phyloP scores from a whole-genome alignment of 2,329 filamentous ascomycete species.

The Clarireedia paspali region DNA sequence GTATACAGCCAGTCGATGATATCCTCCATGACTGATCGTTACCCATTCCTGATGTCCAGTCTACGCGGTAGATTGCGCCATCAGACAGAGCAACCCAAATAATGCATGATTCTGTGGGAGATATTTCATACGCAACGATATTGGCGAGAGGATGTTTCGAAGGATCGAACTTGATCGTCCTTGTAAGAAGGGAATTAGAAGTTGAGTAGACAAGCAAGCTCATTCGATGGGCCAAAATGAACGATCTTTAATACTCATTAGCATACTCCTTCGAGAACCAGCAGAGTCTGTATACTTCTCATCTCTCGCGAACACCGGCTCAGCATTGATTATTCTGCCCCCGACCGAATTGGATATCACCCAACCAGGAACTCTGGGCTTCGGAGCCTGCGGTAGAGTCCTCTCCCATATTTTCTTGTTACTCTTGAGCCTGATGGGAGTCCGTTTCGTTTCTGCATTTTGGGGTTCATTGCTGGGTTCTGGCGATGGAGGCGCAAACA shows the following conservation, averaged over 20 bases:
- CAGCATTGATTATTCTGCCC: constrained; percentile 56
- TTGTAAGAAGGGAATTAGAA: constrained; percentile 70
- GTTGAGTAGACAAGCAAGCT: constrained; percentile 77
- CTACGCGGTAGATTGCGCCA: constrained; percentile 47
- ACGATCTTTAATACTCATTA: constrained; percentile 37
- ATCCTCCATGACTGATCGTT: constrained; percentile 35
- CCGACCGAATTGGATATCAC: constrained; percentile 56
- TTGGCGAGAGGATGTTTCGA: constrained; percentile 15
- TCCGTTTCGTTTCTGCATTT: not conserved
- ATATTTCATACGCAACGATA: constrained; percentile 35
- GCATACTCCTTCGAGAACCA: constrained; percentile 13
- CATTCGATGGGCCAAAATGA: constrained; percentile 68
- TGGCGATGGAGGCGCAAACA: constrained; percentile 9
- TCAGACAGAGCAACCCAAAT: constrained; percentile 55
- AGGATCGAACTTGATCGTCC: constrained; percentile 50
- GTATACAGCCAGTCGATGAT: constrained; percentile 28
- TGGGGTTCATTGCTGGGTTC: not conserved
- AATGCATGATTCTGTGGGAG: constrained; percentile 36
- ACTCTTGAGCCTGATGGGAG: not conserved
- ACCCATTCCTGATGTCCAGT: constrained; percentile 47
- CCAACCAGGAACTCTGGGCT: constrained; percentile 36
- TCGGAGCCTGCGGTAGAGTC: constrained; percentile 1
- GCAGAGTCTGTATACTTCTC: constrained; percentile 45
- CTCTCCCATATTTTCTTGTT: constrained; percentile 8
- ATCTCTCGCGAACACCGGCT: constrained; percentile 53